A percentile compares a stretch with the other conserved stretches of the same genome.
Evolutionary conservation across 148 eudicot species (phyloP).

Genomic region (Silene uniflora): DNA sequence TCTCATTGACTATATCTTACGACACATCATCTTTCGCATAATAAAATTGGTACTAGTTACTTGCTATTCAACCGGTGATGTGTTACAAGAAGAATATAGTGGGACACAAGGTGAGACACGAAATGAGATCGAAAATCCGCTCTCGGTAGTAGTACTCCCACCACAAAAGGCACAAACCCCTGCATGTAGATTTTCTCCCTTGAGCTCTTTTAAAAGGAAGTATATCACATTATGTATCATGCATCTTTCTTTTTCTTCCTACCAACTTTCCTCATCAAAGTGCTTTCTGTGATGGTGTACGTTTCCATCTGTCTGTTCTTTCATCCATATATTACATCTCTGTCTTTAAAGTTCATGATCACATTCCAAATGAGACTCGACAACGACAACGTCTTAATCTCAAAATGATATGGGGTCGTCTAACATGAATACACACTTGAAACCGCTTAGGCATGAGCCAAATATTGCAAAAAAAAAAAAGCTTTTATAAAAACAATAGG

Average conservation of each 20-base stretch:
- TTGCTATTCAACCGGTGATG: too few relatives aligned
- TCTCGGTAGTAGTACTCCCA: not conserved
- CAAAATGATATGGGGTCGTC: too few relatives aligned
- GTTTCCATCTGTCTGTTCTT: constrained; percentile 29
- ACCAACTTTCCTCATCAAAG: constrained; percentile 32
- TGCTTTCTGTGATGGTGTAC: constrained; percentile 21
- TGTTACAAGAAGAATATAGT: too few relatives aligned
- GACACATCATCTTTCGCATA: too few relatives aligned
- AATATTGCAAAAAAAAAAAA: too few relatives aligned
- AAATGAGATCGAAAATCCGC: too few relatives aligned
- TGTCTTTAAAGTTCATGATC: constrained; percentile 14
- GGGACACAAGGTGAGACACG: too few relatives aligned
- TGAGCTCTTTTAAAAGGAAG: constrained; percentile 1
- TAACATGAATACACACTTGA: too few relatives aligned
- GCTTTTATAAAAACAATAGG: too few relatives aligned
- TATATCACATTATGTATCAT: constrained; percentile 27
- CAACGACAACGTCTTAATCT: not conserved
- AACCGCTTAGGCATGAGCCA: too few relatives aligned
- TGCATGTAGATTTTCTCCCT: not conserved
- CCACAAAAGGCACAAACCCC: not conserved
- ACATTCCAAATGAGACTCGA: constrained; percentile 28
- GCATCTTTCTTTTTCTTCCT: constrained; percentile 25
- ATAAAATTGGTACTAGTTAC: too few relatives aligned
- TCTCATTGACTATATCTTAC: too few relatives aligned
- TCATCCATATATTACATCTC: constrained; percentile 14